Base-by-base conservation (phyloP, 352 stramenopile genomes). In the Albugo candida region DNA sequence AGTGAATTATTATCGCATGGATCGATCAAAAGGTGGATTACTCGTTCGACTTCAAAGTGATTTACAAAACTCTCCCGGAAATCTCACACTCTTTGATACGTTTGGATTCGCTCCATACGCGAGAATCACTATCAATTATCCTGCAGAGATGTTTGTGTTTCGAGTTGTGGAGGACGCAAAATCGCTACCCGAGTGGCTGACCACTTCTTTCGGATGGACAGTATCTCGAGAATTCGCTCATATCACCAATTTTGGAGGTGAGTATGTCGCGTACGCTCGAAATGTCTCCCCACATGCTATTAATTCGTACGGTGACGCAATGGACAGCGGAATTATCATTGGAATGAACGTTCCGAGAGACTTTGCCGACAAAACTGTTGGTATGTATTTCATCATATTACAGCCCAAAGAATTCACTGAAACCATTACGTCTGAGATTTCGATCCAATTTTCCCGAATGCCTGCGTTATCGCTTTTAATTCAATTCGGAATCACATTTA, bases 301-400 rank as follows among this genome's bases (percentile, higher is more conserved):
- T 19, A 88, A 89, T 59, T 67, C 73, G 44, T 85, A 86, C 48
- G 68, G 69, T 34, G 74, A 86, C 40, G 65, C 72, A 13, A 64
- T 80, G 35, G 59, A 59, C 0, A 47, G 46, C 17, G 73, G 72
- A 6, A 53, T 86, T 42, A 56, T 83, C 41, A 79, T 66, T 1
- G 79, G 74, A 11, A 52, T 53, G 18, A 92, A 89, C 43, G 41
- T 83, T 3, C 47, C 43, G 3, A 60, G 67, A 27, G 67, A 57
- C 36, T 83, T 73, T 51, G 72, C 58, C 13, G 73, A 81, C 49
- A 66, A 61, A 5, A 75, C 70, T 37, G 43, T 76, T 14, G 83
- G 62, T 48, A 88, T 89, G 74, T 92, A 92, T 63, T 85, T 89
- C 42, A 72, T 83, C 31, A 41, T 89, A 10, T 65, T 71, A 0